Percentiles rank a stretch among this genome's conserved stretches.
phyloP scores from a whole-genome alignment of 805 yeast species.

The Kodamaea laetipori region DNA sequence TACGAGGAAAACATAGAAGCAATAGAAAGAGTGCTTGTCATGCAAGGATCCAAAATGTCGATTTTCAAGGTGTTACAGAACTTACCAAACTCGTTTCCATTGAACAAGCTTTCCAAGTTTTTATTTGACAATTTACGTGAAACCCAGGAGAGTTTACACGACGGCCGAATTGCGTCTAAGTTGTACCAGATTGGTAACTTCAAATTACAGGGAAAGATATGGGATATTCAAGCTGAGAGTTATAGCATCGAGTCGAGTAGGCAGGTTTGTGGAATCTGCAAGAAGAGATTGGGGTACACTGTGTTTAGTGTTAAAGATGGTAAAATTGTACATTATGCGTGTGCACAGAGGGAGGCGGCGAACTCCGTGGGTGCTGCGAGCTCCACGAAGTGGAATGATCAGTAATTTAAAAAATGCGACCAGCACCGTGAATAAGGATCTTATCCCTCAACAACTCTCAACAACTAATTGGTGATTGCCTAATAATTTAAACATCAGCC shows the following conservation, averaged over 20 bases:
- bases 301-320: slow-evolving; percentile 53
- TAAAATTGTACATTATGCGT: slow-evolving; percentile 48
- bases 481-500: too few relatives aligned
- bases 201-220: slow-evolving; percentile 46
- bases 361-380: too few relatives aligned
- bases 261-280: slow-evolving; percentile 60
- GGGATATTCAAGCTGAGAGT: slow-evolving; percentile 37
- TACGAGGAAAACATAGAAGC: slow-evolving; percentile 35
- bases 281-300: slow-evolving; percentile 54
- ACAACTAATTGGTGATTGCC: too few relatives aligned
- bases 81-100: slow-evolving; percentile 53
- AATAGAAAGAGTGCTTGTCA: slow-evolving; percentile 43
- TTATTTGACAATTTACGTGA: slow-evolving; percentile 48
- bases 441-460: too few relatives aligned
- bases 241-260: slow-evolving; percentile 40
- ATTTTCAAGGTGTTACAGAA: slow-evolving; percentile 45
- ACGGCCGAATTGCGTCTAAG: slow-evolving; percentile 45
- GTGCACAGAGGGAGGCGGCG: slow-evolving; percentile 3
- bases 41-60: slow-evolving; percentile 53
- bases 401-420: too few relatives aligned
- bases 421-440: too few relatives aligned
- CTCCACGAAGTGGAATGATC: too few relatives aligned
- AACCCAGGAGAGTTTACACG: slow-evolving; percentile 41
- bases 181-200: slow-evolving; percentile 57
- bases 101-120: slow-evolving; percentile 46